Evolutionary conservation across 305 asterid genomes (phyloP).

Genomic region (Rubia balearica): DNA sequence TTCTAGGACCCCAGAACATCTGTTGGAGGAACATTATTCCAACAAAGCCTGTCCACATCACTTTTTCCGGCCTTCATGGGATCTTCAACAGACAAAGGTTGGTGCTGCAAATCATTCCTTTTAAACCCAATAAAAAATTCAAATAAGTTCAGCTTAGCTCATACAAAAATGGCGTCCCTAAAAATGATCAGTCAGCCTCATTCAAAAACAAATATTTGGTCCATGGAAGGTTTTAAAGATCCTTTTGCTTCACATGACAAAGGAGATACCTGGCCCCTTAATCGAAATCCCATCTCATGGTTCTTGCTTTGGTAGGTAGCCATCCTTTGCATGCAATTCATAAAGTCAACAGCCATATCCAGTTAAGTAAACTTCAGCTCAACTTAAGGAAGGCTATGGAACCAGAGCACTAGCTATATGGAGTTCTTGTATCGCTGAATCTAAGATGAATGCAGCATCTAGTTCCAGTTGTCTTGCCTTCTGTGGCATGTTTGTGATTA

Average conservation of each 20-base stretch:
- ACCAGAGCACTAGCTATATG: background rate
- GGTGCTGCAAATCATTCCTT: background rate
- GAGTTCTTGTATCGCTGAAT: background rate
- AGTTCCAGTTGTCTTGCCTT: background rate
- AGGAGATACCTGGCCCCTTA: background rate
- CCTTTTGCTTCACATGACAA: background rate
- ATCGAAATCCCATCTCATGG: background rate
- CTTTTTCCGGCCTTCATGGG: too few relatives aligned
- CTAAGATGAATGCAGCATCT: background rate
- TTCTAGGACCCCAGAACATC: background rate
- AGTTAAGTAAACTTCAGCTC: background rate
- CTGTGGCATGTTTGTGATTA: background rate
- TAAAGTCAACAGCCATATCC: background rate
- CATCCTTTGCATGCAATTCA: background rate
- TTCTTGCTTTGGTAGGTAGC: background rate
- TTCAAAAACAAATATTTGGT: background rate
- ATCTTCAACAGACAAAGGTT: too few relatives aligned
- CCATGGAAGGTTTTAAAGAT: background rate
- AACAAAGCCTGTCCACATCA: background rate
- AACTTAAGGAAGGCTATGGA: background rate
- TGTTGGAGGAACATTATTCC: background rate
- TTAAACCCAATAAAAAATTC: background rate
- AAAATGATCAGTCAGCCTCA: background rate
- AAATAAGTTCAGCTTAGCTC: background rate
- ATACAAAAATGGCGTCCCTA: background rate